Evolutionary conservation across 176 grass and related monocot genomes (phyloP).

Genomic region (Leersia perrieri): DNA sequence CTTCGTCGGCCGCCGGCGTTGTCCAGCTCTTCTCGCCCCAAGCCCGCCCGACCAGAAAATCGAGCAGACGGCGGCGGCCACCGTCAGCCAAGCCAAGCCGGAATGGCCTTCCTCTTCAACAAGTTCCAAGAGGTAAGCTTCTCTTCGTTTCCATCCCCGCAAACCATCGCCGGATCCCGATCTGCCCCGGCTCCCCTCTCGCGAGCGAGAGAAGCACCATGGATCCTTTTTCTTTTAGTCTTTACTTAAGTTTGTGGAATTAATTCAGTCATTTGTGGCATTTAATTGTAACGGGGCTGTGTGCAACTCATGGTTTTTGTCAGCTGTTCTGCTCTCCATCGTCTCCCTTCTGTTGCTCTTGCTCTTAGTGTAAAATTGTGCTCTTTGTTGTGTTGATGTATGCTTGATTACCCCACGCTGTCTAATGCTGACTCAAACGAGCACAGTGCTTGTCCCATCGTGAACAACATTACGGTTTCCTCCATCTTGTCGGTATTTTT

Average conservation of each 20-base stretch:
- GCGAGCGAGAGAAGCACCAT: background rate
- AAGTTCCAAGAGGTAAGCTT: constrained; percentile 61
- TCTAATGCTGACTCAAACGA: background rate
- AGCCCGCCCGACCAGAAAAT: background rate
- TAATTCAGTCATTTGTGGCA: too few relatives aligned
- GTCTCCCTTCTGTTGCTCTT: background rate
- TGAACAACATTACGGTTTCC: background rate
- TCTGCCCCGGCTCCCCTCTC: background rate
- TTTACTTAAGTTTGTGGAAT: background rate
- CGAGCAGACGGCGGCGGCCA: background rate
- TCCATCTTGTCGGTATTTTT: background rate
- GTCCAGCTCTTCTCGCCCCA: background rate
- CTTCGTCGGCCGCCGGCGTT: constrained; percentile 19
- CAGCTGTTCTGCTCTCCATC: background rate
- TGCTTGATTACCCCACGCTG: background rate
- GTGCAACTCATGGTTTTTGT: background rate
- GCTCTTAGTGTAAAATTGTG: background rate
- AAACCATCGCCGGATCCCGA: constrained; percentile 24
- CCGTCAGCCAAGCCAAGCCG: background rate
- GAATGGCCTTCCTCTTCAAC: constrained; percentile 69
- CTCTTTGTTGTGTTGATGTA: background rate
- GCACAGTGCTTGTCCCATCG: background rate
- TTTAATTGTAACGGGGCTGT: background rate
- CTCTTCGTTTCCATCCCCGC: background rate
- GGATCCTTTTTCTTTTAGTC: background rate